Conservation (phyloP, 2,329 filamentous ascomycete genomes). For the Beauveria medogensis region DNA sequence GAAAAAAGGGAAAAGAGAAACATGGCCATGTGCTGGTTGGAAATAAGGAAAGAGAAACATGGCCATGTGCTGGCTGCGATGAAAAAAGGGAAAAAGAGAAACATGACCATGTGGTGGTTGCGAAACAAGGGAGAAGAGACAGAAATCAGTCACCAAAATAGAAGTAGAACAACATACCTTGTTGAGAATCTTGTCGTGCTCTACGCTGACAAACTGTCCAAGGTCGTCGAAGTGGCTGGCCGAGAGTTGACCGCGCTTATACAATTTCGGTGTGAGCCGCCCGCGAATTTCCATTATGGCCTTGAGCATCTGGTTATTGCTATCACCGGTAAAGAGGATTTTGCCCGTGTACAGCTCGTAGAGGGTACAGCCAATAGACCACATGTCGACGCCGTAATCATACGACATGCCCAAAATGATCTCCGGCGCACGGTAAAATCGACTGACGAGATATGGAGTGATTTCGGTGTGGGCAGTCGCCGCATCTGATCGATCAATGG, state of each 20-base stretch:
- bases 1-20: not conserved
- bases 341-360: conserved; percentile 98
- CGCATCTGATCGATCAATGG: conserved; percentile 76
- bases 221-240: conserved; percentile 76
- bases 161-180: conserved; percentile 47
- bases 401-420: conserved; percentile 96
- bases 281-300: conserved; percentile 94
- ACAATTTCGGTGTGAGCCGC: conserved; percentile 81
- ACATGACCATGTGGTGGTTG: not conserved
- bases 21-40: too few relatives aligned
- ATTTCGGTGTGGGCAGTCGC: conserved; percentile 69
- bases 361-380: conserved; percentile 94
- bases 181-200: conserved; percentile 79
- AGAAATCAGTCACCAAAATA: conserved; percentile 12
- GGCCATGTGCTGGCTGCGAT: not conserved
- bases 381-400: conserved; percentile 91
- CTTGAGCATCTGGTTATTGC: conserved; percentile 97
- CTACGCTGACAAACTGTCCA: conserved; percentile 75
- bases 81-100: not conserved
- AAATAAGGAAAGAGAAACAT: conserved; percentile 13
- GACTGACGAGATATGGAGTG: conserved; percentile 89
- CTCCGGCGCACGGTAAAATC: conserved; percentile 95
- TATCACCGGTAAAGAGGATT: conserved; percentile 88
- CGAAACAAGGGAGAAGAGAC: conserved; percentile 3
- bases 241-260: conserved; percentile 72